Evolutionary conservation across 2,329 filamentous ascomycete species (phyloP).

Genomic region (Diaporthe caulivora): DNA sequence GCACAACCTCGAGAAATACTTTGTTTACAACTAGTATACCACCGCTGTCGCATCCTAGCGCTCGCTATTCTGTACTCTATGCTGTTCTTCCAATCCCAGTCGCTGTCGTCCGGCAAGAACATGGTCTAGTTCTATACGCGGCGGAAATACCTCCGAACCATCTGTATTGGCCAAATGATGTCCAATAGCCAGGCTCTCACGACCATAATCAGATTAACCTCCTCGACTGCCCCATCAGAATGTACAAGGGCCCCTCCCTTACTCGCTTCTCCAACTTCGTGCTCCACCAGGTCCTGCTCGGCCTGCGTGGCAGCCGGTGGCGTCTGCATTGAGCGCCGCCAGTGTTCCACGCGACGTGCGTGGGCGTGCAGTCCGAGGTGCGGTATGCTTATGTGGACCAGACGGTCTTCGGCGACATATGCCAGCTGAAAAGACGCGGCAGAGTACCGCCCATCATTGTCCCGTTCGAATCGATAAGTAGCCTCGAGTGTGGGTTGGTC

Average conservation of each 20-base stretch:
- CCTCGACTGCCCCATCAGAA: background rate
- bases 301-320: background rate
- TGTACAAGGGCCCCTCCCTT: background rate
- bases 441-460: background rate
- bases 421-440: background rate
- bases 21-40: background rate
- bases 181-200: background rate
- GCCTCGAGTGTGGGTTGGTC: background rate
- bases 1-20: background rate
- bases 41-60: background rate
- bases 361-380: background rate
- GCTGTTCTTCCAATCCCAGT: background rate
- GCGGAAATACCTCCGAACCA: background rate
- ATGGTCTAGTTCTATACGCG: background rate
- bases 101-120: background rate
- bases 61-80: constrained; percentile 14
- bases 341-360: background rate
- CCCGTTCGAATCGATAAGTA: background rate
- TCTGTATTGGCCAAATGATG: background rate
- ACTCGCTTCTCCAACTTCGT: background rate
- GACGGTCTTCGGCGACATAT: background rate
- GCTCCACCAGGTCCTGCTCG: background rate
- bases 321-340: background rate
- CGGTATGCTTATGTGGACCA: background rate
- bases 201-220: background rate